Percentiles rank a stretch among this genome's conserved stretches.
Conservation (phyloP, 2,329 filamentous ascomycete genomes). For the Endothia cerciana region DNA sequence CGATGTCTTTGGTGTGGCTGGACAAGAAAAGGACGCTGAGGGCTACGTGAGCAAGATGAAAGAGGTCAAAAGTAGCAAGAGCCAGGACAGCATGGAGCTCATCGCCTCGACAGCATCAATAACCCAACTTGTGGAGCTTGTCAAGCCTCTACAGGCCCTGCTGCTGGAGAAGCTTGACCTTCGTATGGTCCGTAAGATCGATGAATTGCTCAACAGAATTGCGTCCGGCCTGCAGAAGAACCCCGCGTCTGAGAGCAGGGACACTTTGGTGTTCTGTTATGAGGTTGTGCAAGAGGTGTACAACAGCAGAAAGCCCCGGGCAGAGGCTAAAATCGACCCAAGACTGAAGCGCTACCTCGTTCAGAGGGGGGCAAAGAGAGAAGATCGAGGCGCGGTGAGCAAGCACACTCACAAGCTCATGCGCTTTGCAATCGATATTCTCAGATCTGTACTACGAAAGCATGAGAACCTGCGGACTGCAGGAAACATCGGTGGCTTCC, state of each 20-base stretch:
- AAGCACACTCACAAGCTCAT: constrained; percentile 87
- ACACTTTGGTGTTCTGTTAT: constrained; percentile 92
- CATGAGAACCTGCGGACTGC: constrained; percentile 80
- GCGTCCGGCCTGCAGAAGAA: constrained; percentile 84
- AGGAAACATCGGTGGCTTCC: constrained; percentile 79
- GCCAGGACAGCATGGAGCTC: constrained; percentile 95
- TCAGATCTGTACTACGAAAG: constrained; percentile 85
- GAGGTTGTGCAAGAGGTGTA: constrained; percentile 90
- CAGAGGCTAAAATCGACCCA: constrained; percentile 61
- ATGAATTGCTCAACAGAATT: constrained; percentile 83
- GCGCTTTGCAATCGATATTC: constrained; percentile 83
- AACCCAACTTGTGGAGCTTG: constrained; percentile 70
- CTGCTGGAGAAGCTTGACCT: constrained; percentile 83
- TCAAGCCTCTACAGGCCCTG: constrained; percentile 77
- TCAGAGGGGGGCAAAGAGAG: constrained; percentile 77
- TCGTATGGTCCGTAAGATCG: constrained; percentile 84
- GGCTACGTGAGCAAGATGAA: constrained; percentile 96
- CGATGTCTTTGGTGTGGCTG: constrained; percentile 90
- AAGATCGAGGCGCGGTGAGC: constrained; percentile 71
- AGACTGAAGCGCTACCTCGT: constrained; percentile 76
- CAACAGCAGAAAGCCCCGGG: constrained; percentile 58
- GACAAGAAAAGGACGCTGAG: constrained; percentile 95
- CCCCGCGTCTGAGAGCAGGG: constrained; percentile 73
- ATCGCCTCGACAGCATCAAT: constrained; percentile 83
- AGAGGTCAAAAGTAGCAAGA: constrained; percentile 97